These are phyloP conservation scores for Takakia lepidozioides DNA, from an alignment of 225 moss, liverwort and hornwort genomes.

Conservation along the genomic window DNA sequence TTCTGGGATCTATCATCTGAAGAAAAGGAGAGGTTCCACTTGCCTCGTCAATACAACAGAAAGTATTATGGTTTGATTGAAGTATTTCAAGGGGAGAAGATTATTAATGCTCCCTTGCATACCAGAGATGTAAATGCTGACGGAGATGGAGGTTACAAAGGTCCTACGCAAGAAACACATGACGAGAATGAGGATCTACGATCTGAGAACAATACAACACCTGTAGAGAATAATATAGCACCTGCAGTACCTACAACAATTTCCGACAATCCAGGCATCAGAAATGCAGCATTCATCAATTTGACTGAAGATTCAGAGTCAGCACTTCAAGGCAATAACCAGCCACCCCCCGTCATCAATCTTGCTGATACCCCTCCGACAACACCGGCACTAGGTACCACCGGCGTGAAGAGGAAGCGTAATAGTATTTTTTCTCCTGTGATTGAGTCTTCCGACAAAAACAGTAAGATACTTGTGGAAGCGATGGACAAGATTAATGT, in stretches of 20 bases:
- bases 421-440: not conserved
- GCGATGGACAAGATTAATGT: not conserved
- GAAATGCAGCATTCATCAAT: not conserved
- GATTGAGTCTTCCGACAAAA: not conserved
- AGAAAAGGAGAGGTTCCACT: not conserved
- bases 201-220: too few species aligned
- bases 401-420: not conserved
- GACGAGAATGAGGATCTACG: not conserved
- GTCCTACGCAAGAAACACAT: not conserved
- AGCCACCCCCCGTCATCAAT: not conserved
- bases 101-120: not conserved
- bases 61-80: not conserved
- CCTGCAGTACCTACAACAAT: too few species aligned
- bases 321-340: not conserved
- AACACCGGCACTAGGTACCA: not conserved
- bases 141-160: not conserved
- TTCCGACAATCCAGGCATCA: too few species aligned
- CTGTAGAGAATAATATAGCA: too few species aligned
- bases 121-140: not conserved
- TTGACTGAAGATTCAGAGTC: not conserved
- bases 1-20: not conserved
- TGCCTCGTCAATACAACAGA: not conserved
- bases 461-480: conserved; percentile 1
- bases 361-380: not conserved
- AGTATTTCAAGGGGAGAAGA: conserved; percentile 1